A percentile compares a stretch with the other conserved stretches of the same genome.
These are phyloP conservation scores for Leccinum subgranulosum DNA, from an alignment of 768 basidiomycete species.

Conservation along the genomic window DNA sequence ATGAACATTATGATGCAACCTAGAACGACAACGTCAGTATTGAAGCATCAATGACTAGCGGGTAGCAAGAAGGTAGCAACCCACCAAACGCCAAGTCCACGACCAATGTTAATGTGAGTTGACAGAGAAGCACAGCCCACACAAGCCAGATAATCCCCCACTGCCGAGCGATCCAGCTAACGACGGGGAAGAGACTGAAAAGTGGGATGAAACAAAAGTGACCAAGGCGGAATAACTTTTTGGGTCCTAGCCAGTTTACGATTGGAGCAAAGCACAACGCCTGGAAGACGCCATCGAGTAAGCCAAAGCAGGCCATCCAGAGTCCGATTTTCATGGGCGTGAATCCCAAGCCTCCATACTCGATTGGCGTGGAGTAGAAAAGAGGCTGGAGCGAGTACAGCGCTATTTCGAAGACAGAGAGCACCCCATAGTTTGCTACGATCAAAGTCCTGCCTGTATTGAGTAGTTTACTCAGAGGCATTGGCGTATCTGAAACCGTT, in stretches of 20 bases:
- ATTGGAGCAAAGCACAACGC: conserved; percentile 32
- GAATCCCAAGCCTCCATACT: conserved; percentile 37
- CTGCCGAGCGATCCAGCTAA: conserved; percentile 23
- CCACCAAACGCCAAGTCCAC: conserved; percentile 33
- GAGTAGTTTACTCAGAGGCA: conserved; percentile 30
- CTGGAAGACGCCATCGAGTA: conserved; percentile 33
- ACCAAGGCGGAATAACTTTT: conserved; percentile 28
- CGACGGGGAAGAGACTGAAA: conserved; percentile 32
- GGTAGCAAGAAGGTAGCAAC: conserved; percentile 5
- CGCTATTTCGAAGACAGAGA: conserved; percentile 36
- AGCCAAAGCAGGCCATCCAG: conserved; percentile 34
- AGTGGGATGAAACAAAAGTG: conserved; percentile 27
- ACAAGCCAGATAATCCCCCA: conserved; percentile 21
- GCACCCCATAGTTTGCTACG: conserved; percentile 36
- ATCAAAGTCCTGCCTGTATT: conserved; percentile 28
- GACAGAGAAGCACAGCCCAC: conserved; percentile 28
- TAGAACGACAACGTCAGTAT: conserved; percentile 19
- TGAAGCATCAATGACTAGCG: too few relatives aligned
- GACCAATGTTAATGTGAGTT: conserved; percentile 20
- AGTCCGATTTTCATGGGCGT: conserved; percentile 35
- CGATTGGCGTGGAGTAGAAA: conserved; percentile 37
- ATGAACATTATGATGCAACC: conserved; percentile 73
- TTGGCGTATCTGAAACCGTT: conserved; percentile 12
- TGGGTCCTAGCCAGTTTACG: conserved; percentile 29
- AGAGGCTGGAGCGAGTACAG: conserved; percentile 36